Evolutionary conservation across 108 stramenopile species (phyloP).

Genomic region (Schizochytrium sp.): DNA sequence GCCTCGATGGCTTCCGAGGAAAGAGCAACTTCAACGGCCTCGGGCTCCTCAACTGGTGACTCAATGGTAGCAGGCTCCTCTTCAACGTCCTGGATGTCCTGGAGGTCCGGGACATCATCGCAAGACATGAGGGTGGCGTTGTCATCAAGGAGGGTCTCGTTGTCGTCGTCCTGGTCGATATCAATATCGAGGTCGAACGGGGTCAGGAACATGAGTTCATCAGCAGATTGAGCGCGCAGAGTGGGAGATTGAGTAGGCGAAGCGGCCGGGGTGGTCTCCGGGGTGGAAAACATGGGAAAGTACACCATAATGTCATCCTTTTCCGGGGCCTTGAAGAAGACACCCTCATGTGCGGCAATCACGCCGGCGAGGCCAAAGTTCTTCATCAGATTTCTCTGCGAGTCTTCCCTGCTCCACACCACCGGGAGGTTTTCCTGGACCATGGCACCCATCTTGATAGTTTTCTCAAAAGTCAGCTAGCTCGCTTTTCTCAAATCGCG

Average conservation of each 20-base stretch:
- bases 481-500: no score
- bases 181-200: neutral
- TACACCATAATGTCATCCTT: neutral
- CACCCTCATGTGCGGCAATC: neutral
- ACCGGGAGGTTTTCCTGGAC: neutral
- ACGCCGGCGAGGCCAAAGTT: conserved; percentile 16
- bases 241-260: no score
- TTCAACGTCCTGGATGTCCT: neutral
- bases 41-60: neutral
- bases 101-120: neutral
- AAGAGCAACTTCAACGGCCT: neutral
- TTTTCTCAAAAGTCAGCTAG: no score
- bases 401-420: neutral
- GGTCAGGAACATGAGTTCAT: neutral
- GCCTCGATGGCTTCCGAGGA: neutral
- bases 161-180: neutral
- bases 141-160: neutral
- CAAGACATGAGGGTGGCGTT: neutral
- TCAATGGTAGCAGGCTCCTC: neutral
- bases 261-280: neutral
- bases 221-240: no score
- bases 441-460: no score
- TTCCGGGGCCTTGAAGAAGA: neutral
- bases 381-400: neutral
- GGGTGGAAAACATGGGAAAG: neutral